phyloP scores from a whole-genome alignment of 371 early-diverging fungal species.

The Choanephora cucurbitarum region DNA sequence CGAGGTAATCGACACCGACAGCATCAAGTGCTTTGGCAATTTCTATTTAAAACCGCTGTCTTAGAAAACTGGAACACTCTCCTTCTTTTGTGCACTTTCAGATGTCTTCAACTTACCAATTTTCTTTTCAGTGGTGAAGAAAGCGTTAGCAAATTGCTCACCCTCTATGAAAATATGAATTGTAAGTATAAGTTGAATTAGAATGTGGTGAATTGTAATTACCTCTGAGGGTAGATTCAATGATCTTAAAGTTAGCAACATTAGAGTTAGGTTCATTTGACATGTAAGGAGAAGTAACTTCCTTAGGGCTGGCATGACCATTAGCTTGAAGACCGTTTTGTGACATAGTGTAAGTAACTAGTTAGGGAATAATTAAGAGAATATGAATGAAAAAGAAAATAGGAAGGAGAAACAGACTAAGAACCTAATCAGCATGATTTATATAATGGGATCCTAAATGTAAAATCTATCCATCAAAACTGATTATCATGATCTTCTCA shows the following conservation, averaged over 20 bases:
- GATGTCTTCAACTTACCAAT: conserved; percentile 40
- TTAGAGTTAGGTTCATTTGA: conserved; percentile 81
- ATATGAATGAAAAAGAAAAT: neutral
- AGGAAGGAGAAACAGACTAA: neutral
- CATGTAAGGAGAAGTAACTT: conserved; percentile 57
- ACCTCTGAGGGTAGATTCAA: conserved; percentile 94
- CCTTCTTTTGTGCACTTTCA: too few relatives aligned
- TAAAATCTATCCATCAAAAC: conserved; percentile 15
- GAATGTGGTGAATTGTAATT: conserved; percentile 16
- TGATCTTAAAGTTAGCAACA: conserved; percentile 91
- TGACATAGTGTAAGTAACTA: conserved; percentile 12
- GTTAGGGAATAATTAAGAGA: conserved; percentile 1
- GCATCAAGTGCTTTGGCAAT: conserved; percentile 95
- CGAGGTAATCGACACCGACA: conserved; percentile 97
- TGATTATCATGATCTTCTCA: conserved; percentile 20
- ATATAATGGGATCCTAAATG: neutral
- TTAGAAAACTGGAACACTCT: neutral
- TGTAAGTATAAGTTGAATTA: neutral
- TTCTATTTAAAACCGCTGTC: conserved; percentile 38
- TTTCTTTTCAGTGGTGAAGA: conserved; percentile 95
- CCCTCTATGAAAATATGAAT: conserved; percentile 67
- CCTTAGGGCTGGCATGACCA: conserved; percentile 20
- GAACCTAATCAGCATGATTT: conserved; percentile 4
- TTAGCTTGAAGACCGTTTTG: conserved; percentile 23
- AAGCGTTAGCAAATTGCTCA: conserved; percentile 98